Percentiles rank a stretch among this genome's conserved stretches.
phyloP scores from a whole-genome alignment of 2,329 filamentous ascomycete genomes.

The Alternaria triticina region DNA sequence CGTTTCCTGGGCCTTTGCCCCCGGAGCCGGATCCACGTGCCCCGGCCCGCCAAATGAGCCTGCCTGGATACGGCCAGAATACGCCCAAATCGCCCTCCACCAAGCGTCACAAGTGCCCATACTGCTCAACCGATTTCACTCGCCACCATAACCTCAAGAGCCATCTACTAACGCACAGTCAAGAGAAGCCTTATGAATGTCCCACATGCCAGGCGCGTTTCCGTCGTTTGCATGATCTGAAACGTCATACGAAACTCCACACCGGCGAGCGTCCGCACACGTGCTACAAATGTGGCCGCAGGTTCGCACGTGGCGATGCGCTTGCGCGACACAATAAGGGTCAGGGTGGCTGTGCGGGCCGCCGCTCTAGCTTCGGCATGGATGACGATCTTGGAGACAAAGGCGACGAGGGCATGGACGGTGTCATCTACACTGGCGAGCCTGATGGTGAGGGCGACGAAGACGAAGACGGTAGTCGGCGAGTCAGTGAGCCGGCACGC shows the following conservation, averaged over 20 bases:
- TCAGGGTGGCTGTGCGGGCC: conserved; percentile 90
- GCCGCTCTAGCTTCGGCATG: conserved; percentile 82
- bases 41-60: conserved; percentile 64
- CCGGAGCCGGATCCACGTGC: conserved; percentile 56
- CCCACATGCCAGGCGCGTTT: conserved; percentile 93
- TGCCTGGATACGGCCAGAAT: conserved; percentile 63
- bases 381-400: conserved; percentile 70
- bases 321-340: conserved; percentile 95
- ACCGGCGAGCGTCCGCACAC: conserved; percentile 95
- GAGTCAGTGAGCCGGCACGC: conserved; percentile 75
- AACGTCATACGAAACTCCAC: conserved; percentile 94
- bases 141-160: conserved; percentile 97
- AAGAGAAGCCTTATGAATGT: conserved; percentile 97
- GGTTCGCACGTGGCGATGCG: conserved; percentile 94
- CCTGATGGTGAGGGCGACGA: conserved; percentile 68
- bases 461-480: conserved; percentile 51
- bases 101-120: conserved; percentile 96
- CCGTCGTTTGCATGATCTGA: conserved; percentile 89
- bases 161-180: conserved; percentile 94
- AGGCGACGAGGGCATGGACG: conserved; percentile 67
- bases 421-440: conserved; percentile 62
- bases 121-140: conserved; percentile 96
- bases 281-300: conserved; percentile 91
- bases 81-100: conserved; percentile 73
- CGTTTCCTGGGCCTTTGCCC: conserved; percentile 67